A percentile compares a stretch with the other conserved stretches of the same genome.
Evolutionary conservation across 768 basidiomycete species (phyloP).

Genomic region (Lactifluus rugatus): DNA sequence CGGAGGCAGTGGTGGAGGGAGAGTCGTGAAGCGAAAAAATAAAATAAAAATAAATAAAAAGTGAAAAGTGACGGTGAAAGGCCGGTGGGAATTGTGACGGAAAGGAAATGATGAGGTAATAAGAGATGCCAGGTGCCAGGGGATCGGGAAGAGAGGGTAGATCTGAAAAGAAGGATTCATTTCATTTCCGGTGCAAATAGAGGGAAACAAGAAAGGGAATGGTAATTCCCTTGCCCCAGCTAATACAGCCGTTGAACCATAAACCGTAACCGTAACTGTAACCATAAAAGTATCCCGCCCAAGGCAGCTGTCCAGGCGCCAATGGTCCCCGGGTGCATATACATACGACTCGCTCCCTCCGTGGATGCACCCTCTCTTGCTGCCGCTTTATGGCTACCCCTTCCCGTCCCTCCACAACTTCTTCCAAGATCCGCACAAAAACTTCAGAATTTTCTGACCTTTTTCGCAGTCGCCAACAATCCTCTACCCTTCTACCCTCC

Average conservation of each 20-base stretch:
- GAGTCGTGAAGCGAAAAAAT: neutral
- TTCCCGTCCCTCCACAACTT: conserved; percentile 9
- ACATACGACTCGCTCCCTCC: neutral
- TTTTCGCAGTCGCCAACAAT: conserved; percentile 13
- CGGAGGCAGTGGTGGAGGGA: neutral
- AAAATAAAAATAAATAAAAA: neutral
- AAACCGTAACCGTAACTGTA: neutral
- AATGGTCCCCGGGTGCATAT: neutral
- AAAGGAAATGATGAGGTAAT: neutral
- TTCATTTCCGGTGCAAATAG: conserved; percentile 15
- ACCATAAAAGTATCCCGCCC: neutral
- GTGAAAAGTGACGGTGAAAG: neutral
- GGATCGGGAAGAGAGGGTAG: neutral
- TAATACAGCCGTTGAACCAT: conserved; percentile 1
- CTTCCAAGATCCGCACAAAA: conserved; percentile 14
- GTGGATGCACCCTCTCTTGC: neutral
- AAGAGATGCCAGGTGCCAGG: neutral
- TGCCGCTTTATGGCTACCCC: conserved; percentile 7
- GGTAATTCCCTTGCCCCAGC: neutral
- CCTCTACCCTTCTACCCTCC: conserved; percentile 1
- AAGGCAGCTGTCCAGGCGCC: neutral
- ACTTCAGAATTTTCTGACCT: conserved; percentile 19
- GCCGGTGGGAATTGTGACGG: neutral
- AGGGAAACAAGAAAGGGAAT: neutral
- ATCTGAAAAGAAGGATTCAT: conserved; percentile 4